Evolutionary conservation across 768 basidiomycete species (phyloP), one percentile per base, ranked within the genome.

Genomic region (Dictyophora rubrovolvata): DNA sequence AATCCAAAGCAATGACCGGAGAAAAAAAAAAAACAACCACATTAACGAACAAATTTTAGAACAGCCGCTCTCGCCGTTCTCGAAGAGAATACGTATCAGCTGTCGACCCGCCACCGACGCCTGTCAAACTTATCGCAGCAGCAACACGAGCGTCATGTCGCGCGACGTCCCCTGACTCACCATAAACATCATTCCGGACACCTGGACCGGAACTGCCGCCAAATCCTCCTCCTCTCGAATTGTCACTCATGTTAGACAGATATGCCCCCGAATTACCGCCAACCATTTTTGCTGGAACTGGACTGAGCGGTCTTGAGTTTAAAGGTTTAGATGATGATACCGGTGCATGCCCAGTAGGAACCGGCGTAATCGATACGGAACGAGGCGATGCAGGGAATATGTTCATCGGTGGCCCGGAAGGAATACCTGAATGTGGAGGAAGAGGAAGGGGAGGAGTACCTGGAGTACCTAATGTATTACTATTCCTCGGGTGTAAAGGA

Each of bases 301-400:
- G 57, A n/a, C 57, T 59, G 21, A 59, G 23, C 22, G 57, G 57
- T n/a, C 57, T 48, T 20, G 57, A 59, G 18, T 48, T 51, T 5
- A 48, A 59, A 37, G 48, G 52, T 52, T 59, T 59, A 18, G 57
- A 51, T 23, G 57, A 51, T 23, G 47, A 33, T 17, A 42, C 9
- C 1, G 48, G 57, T n/a, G 17, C 49, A n/a, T 47, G 49, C n/a
- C 49, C 50, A n/a, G 57, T 21, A 20, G 50, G 57, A 16, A 59
- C 36, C 14, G 57, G 57, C 6, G 48, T 52, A 48, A 59, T 59
- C n/a, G 49, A 51, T 33, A 59, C 52, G 7, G 57, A 52, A 36
- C 57, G 57, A 10, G 57, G 57, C 11, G 57, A 59, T 33, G 33
- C 3, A 5, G 57, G 57, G 23, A 51, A 59, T 22, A 51, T 14